Evolutionary conservation across 2,329 filamentous ascomycete species (phyloP), one percentile per base, ranked within the genome.

Genomic region (Eutypa lata): DNA sequence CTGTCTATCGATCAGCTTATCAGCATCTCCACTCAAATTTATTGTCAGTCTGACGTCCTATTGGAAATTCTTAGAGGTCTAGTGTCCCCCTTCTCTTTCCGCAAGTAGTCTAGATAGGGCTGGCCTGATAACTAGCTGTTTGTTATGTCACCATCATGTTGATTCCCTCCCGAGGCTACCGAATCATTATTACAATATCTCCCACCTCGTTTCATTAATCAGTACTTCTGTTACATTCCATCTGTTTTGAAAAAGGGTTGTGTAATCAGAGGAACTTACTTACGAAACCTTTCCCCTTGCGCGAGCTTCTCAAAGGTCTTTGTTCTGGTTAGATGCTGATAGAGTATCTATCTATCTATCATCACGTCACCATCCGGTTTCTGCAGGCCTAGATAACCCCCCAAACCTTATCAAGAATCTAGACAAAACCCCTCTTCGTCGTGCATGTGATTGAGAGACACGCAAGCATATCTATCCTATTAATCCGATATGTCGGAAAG

Each of bases 401-500:
- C 26, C 26, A 10, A 31, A 31, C 26, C 26, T 31, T 31, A 31
- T 31, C 26, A 31, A 31, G 26, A 31, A 10, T 10, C 26, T 31
- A 31, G 26, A 6, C 26, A 6, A 31, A n/a, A n/a, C n/a, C n/a
- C n/a, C n/a, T n/a, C n/a, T n/a, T n/a, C n/a, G n/a, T n/a, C n/a
- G n/a, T n/a, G n/a, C n/a, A n/a, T n/a, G n/a, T n/a, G 26, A 31
- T 31, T 31, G 26, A 31, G 26, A 10, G 10, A 31, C 26, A 31
- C 26, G 10, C 26, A 5, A 31, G 10, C 26, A 10, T 31, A 6
- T 31, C 26, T 31, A 6, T 31, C 26, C 26, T 31, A 16, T 37
- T 31, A 19, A 40, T 24, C 50, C 49, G 49, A 37, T 49, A 67
- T 67, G 65, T 60, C 65, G 11, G 64, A 65, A 51, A 58, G 61